Percentiles rank a stretch among this genome's conserved stretches.
phyloP scores from a whole-genome alignment of 2,329 filamentous ascomycete species.

The Alternaria dauci region DNA sequence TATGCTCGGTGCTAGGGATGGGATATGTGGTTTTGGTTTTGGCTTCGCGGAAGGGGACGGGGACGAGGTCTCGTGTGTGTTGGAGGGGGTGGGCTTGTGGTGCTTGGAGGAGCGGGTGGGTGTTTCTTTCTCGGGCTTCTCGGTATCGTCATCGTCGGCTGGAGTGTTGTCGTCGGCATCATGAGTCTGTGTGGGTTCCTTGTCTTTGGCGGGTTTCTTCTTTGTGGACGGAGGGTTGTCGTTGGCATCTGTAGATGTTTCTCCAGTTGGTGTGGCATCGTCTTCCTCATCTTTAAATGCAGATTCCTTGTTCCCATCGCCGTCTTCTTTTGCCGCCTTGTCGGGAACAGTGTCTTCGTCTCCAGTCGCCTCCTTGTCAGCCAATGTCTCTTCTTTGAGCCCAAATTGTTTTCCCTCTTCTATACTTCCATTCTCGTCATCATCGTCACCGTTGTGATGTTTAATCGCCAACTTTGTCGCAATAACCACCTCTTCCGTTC shows the following conservation, averaged over 20 bases:
- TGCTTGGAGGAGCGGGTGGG: background rate
- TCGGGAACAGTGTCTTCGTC: background rate
- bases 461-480: background rate
- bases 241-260: background rate
- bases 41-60: rapidly evolving
- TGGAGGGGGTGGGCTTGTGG: background rate
- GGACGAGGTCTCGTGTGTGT: background rate
- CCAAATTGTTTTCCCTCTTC: background rate
- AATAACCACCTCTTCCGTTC: background rate
- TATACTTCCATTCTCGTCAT: too few relatives aligned
- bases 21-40: background rate
- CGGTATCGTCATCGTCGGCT: background rate
- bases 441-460: background rate
- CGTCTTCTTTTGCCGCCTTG: background rate
- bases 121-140: background rate
- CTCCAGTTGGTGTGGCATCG: background rate
- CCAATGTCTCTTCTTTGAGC: background rate
- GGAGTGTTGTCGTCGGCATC: background rate
- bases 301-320: background rate
- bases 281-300: background rate
- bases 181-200: background rate
- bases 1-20: background rate
- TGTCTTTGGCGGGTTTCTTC: background rate
- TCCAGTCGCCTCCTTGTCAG: background rate
- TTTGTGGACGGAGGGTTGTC: background rate